Percentiles rank a stretch among this genome's conserved stretches.
phyloP scores from a whole-genome alignment of 1,284 basidiomycete genomes.

The Pseudozyma sp. region DNA sequence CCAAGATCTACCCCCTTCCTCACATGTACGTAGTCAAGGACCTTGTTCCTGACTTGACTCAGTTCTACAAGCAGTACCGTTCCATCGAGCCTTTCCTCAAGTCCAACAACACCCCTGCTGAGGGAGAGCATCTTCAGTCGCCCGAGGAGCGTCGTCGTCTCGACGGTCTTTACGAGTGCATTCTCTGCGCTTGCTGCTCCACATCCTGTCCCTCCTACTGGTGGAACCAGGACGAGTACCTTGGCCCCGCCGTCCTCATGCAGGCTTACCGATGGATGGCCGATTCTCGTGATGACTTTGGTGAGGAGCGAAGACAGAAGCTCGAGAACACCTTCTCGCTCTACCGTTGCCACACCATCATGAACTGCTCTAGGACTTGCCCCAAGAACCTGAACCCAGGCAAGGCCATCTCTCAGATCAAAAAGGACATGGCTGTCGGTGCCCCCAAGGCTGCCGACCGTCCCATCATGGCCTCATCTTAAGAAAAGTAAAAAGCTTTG shows the following conservation, averaged over 20 bases:
- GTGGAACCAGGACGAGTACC: slow-evolving; percentile 99
- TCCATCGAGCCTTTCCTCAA: slow-evolving; percentile 80
- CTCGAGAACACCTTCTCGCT: slow-evolving; percentile 95
- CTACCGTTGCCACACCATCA: slow-evolving; percentile 84
- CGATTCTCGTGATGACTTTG: slow-evolving; percentile 88
- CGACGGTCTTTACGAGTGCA: slow-evolving; percentile 91
- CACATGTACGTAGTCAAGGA: slow-evolving; percentile 99
- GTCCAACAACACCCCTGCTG: slow-evolving; percentile 63
- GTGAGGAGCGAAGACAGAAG: slow-evolving; percentile 85
- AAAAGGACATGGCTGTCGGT: slow-evolving; percentile 67
- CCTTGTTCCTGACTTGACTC: slow-evolving; percentile 86
- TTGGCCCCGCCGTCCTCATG: slow-evolving; percentile 96
- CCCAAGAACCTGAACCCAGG: slow-evolving; percentile 88
- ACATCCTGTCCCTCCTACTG: slow-evolving; percentile 92
- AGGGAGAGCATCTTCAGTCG: slow-evolving; percentile 86
- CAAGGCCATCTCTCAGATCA: slow-evolving; percentile 67
- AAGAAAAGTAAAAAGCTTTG: slow-evolving; percentile 3
- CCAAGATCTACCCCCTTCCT: slow-evolving; percentile 98
- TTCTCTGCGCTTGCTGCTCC: slow-evolving; percentile 78
- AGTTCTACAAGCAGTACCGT: slow-evolving; percentile 99
- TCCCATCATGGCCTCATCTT: slow-evolving; percentile 61
- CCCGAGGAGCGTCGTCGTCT: slow-evolving; percentile 93
- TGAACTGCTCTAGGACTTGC: slow-evolving; percentile 94
- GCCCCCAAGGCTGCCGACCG: slow-evolving; percentile 55
- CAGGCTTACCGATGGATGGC: slow-evolving; percentile 89